phyloP scores from a whole-genome alignment of 495 filamentous ascomycete species.

The Ascobolus immersus region DNA sequence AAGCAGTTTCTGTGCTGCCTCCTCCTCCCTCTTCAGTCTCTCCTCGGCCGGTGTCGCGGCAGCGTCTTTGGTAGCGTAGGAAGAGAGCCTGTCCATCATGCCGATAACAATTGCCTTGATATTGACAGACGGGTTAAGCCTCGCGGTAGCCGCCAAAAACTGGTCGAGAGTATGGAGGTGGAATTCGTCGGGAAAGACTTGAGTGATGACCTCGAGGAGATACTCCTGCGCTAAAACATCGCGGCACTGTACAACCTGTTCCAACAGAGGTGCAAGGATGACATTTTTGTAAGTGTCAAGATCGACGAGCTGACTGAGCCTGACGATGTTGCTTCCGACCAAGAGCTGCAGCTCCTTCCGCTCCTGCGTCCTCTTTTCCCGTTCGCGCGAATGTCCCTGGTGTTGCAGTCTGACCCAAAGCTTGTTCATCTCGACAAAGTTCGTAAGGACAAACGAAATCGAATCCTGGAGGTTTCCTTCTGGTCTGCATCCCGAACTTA shows the following conservation, averaged over 20 bases:
- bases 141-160: conserved; percentile 67
- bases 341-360: conserved; percentile 82
- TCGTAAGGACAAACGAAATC: conserved; percentile 88
- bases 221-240: conserved; percentile 96
- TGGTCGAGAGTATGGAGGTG: conserved; percentile 90
- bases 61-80: conserved; percentile 70
- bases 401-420: conserved; percentile 94
- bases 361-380: conserved; percentile 80
- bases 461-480: conserved; percentile 93
- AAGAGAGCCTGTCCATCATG: conserved; percentile 82
- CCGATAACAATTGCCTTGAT: conserved; percentile 96
- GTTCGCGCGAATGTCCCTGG: conserved; percentile 84
- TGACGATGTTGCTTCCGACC: conserved; percentile 84
- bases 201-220: conserved; percentile 89
- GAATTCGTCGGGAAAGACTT: conserved; percentile 96
- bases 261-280: conserved; percentile 67
- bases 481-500: conserved; percentile 19
- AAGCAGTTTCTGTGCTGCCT: conserved; percentile 49
- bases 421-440: conserved; percentile 99
- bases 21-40: conserved; percentile 50
- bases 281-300: conserved; percentile 76
- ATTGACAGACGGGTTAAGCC: conserved; percentile 85
- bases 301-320: conserved; percentile 86
- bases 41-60: conserved; percentile 46
- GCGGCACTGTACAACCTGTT: conserved; percentile 92